Conservation (phyloP, 1,284 basidiomycete species). For the Mycena citricolor region DNA sequence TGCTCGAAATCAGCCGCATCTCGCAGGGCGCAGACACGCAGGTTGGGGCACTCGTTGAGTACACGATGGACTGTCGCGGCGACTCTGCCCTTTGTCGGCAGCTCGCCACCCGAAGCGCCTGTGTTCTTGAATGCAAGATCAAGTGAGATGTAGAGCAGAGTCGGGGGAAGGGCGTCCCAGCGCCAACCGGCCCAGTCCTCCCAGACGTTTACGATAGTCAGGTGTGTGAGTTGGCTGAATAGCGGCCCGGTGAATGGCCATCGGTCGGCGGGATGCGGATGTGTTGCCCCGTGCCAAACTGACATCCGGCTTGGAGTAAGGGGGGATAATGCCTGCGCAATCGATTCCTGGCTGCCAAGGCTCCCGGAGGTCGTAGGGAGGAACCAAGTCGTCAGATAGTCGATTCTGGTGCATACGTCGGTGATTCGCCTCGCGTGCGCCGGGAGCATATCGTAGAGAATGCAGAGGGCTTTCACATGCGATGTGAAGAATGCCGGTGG, state of each 20-base stretch:
- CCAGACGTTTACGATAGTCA: conserved; percentile 21
- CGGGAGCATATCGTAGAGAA: conserved; percentile 30
- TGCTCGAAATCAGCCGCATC: no score
- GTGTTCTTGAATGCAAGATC: conserved; percentile 17
- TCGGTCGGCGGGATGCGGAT: no score
- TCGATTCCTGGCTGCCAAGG: no score
- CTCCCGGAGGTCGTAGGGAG: conserved; percentile 14
- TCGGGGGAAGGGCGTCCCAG: conserved; percentile 3
- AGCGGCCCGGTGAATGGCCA: conserved; percentile 10
- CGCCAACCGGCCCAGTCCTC: conserved; percentile 19
- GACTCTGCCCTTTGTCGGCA: no score
- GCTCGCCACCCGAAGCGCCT: conserved; percentile 1
- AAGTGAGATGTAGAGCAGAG: conserved; percentile 20
- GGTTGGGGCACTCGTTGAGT: conserved; percentile 3
- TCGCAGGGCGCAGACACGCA: conserved; percentile 16
- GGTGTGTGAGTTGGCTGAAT: conserved; percentile 17
- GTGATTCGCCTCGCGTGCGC: conserved; percentile 27
- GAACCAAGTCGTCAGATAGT: conserved; percentile 31
- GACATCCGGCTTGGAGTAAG: conserved; percentile 13
- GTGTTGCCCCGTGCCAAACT: conserved; percentile 17
- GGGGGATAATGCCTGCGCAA: neutral
- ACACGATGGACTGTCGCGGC: conserved; percentile 2
- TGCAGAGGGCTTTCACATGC: conserved; percentile 30
- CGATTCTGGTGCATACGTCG: conserved; percentile 28
- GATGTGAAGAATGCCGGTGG: conserved; percentile 29